Conservation (phyloP, 2,329 filamentous ascomycete genomes). For the Fusarium albosuccineum region DNA sequence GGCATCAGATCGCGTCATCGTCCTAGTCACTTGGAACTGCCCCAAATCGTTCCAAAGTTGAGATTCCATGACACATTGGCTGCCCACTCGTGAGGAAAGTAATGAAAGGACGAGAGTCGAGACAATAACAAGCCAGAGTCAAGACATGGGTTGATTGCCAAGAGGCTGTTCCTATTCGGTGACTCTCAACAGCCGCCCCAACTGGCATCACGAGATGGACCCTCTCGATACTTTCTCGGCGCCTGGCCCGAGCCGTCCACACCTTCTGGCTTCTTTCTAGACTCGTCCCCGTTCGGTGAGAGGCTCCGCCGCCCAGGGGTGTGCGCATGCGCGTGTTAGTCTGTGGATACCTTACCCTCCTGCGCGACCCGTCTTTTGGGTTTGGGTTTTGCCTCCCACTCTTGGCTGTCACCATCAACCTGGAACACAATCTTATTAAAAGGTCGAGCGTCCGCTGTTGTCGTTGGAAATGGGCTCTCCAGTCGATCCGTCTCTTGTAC, state of each 20-base stretch:
- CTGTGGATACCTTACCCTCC: neutral
- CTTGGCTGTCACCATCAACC: constrained; percentile 1
- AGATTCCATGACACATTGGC: constrained; percentile 42
- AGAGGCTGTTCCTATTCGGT: constrained; percentile 35
- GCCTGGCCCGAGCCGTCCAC: constrained; percentile 22
- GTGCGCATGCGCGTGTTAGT: neutral
- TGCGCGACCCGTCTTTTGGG: constrained; percentile 11
- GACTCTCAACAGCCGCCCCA: constrained; percentile 16
- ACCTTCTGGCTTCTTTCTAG: constrained; percentile 45
- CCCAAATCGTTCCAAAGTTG: constrained; percentile 13
- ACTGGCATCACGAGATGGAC: constrained; percentile 29
- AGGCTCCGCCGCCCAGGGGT: constrained; percentile 7
- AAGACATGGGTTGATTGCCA: constrained; percentile 8
- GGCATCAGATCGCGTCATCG: constrained; percentile 50
- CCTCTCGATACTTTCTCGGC: neutral
- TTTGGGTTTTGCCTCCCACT: constrained; percentile 26
- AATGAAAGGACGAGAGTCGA: too few relatives aligned
- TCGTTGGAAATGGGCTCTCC: neutral
- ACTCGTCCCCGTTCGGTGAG: constrained; percentile 14
- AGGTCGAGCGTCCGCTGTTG: constrained; percentile 11
- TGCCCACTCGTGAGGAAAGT: constrained; percentile 10
- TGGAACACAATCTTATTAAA: constrained; percentile 34
- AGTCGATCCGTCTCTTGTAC: constrained; percentile 10
- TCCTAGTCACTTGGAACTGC: constrained; percentile 35
- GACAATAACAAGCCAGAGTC: neutral